Conservation (phyloP, 2,329 filamentous ascomycete genomes). For the Apiospora arundinis region DNA sequence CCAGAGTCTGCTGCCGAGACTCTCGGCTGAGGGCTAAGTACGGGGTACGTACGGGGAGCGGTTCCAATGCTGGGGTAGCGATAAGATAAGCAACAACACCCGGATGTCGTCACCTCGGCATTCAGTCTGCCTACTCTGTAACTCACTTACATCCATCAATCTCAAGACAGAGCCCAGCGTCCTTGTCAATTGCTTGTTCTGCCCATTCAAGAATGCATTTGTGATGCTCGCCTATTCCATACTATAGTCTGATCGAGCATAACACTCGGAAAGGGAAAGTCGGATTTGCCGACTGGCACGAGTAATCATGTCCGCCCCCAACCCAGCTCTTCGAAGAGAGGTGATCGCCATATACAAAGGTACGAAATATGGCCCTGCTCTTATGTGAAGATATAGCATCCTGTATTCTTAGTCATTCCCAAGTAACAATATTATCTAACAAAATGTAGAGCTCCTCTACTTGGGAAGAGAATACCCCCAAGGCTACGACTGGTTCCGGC, state of each 20-base stretch:
- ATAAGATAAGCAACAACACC: constrained; percentile 12
- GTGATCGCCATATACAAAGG: constrained; percentile 92
- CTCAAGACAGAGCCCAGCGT: neutral
- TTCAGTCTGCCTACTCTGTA: neutral
- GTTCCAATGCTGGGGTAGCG: constrained; percentile 3
- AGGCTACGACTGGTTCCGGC: constrained; percentile 81
- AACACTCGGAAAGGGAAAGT: neutral
- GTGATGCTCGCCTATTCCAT: neutral
- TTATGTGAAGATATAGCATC: too few relatives aligned
- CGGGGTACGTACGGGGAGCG: neutral
- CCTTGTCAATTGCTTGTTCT: too few relatives aligned
- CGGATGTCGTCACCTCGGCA: constrained; percentile 8
- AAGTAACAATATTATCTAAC: too few relatives aligned
- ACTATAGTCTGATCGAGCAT: neutral
- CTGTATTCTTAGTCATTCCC: too few relatives aligned
- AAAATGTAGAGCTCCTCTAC: constrained; percentile 78
- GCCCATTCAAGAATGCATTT: neutral
- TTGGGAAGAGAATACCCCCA: constrained; percentile 87
- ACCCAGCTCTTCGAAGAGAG: constrained; percentile 70
- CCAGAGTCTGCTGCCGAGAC: neutral
- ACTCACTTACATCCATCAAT: neutral
- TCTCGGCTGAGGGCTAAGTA: neutral
- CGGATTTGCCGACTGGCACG: neutral
- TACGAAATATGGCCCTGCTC: too few relatives aligned
- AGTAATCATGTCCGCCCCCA: constrained; percentile 44